Evolutionary conservation across 2,329 filamentous ascomycete species (phyloP).

Genomic region (Exophiala lecanii-corni): DNA sequence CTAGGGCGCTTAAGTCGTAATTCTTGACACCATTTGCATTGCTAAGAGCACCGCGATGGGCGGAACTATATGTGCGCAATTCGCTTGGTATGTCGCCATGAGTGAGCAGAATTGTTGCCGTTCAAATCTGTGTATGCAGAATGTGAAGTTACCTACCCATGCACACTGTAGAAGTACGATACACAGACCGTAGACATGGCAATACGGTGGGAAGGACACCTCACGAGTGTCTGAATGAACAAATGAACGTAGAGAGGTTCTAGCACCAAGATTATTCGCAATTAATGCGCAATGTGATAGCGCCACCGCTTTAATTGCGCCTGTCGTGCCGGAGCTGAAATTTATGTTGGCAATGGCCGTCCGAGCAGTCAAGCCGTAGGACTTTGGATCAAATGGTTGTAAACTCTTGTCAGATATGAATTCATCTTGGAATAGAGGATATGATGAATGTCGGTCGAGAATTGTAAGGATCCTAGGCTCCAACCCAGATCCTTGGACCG

Average conservation of each 20-base stretch:
- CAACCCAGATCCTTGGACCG: too few relatives aligned
- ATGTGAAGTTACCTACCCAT: slow-evolving; percentile 42
- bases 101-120: slow-evolving; percentile 53
- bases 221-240: slow-evolving; percentile 4
- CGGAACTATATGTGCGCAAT: slow-evolving; percentile 55
- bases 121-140: slow-evolving; percentile 55
- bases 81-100: slow-evolving; percentile 47
- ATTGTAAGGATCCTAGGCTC: too few relatives aligned
- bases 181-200: slow-evolving; percentile 43
- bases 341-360: slow-evolving; percentile 20
- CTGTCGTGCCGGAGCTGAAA: slow-evolving; percentile 32
- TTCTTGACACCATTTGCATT: slow-evolving; percentile 46
- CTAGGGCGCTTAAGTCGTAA: slow-evolving; percentile 50
- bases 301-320: slow-evolving; percentile 33
- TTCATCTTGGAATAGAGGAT: too few relatives aligned
- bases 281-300: slow-evolving; percentile 42
- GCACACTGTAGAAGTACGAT: slow-evolving; percentile 45
- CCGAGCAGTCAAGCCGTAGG: too few relatives aligned
- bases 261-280: slow-evolving; percentile 28
- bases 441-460: too few relatives aligned
- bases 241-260: slow-evolving; percentile 7
- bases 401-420: too few relatives aligned
- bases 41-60: slow-evolving; percentile 57
- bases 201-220: slow-evolving; percentile 16
- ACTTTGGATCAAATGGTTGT: too few relatives aligned